phyloP scores from a whole-genome alignment of 2,329 filamentous ascomycete genomes.

The Aschersonia sp. region DNA sequence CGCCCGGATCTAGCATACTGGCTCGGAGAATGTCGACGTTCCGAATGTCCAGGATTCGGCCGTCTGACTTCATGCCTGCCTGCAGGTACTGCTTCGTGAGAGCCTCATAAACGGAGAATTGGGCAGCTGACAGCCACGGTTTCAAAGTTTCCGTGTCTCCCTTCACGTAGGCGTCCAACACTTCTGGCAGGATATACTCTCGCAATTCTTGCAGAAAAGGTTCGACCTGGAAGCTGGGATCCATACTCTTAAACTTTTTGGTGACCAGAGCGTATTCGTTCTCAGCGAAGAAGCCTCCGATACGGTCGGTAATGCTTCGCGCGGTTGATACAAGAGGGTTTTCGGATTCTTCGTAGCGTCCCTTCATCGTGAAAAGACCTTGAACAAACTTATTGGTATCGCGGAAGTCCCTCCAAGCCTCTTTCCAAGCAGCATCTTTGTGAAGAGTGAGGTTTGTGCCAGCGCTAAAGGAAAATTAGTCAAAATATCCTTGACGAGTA shows the following conservation, averaged over 20 bases:
- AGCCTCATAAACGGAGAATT: slow-evolving; percentile 95
- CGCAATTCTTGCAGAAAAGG: slow-evolving; percentile 89
- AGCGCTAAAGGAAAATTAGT: slow-evolving; percentile 41
- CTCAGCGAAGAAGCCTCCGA: slow-evolving; percentile 93
- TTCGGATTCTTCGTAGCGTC: slow-evolving; percentile 87
- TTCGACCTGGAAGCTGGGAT: slow-evolving; percentile 87
- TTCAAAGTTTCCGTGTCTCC: slow-evolving; percentile 83
- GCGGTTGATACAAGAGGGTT: slow-evolving; percentile 90
- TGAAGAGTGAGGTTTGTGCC: slow-evolving; percentile 90
- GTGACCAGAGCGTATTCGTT: slow-evolving; percentile 97
- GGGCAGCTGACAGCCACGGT: slow-evolving; percentile 89
- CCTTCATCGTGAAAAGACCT: slow-evolving; percentile 72
- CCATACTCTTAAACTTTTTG: slow-evolving; percentile 94
- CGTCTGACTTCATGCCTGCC: slow-evolving; percentile 85
- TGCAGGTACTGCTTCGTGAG: slow-evolving; percentile 91
- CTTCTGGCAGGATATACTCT: slow-evolving; percentile 95
- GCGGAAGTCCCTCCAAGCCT: slow-evolving; percentile 93
- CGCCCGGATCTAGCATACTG: slow-evolving; percentile 68
- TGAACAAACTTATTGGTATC: slow-evolving; percentile 83
- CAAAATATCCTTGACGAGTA: not conserved
- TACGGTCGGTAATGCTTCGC: slow-evolving; percentile 80
- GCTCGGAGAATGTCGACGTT: slow-evolving; percentile 80
- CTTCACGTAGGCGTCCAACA: slow-evolving; percentile 95
- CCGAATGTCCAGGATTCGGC: slow-evolving; percentile 86
- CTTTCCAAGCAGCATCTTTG: slow-evolving; percentile 95